Evolutionary conservation across 352 stramenopile species (phyloP).

Genomic region (Phytophthora multivora): DNA sequence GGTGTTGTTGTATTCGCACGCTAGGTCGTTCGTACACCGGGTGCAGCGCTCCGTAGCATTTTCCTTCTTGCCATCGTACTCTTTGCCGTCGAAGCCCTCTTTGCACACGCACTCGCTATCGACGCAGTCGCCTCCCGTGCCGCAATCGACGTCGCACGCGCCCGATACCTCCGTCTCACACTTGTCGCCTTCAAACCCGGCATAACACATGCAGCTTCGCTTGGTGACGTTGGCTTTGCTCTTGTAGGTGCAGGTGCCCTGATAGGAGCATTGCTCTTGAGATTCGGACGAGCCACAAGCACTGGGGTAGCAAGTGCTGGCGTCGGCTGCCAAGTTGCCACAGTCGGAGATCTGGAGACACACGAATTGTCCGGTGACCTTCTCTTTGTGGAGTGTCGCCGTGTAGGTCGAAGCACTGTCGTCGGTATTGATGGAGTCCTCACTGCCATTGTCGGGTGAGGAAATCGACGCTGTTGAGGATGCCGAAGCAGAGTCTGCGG

Average conservation of each 20-base stretch:
- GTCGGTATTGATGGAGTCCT: conserved; percentile 16
- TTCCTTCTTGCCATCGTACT: conserved; percentile 38
- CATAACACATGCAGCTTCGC: conserved; percentile 51
- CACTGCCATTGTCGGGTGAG: conserved; percentile 8
- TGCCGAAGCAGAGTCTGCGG: not conserved
- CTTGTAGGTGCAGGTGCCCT: conserved; percentile 71
- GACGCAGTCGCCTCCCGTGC: conserved; percentile 48
- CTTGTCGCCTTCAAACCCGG: conserved; percentile 40
- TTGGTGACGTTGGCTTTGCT: conserved; percentile 51
- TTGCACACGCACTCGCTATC: conserved; percentile 47
- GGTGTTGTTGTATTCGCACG: conserved; percentile 47
- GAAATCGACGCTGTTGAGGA: not conserved
- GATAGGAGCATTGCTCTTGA: conserved; percentile 52
- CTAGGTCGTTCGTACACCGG: conserved; percentile 46
- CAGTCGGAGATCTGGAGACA: conserved; percentile 52
- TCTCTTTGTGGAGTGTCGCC: conserved; percentile 51
- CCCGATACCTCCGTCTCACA: conserved; percentile 38
- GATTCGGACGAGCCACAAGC: conserved; percentile 39
- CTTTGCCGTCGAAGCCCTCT: conserved; percentile 44
- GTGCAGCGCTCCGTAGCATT: conserved; percentile 43
- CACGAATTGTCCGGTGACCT: conserved; percentile 52
- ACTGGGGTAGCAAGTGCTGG: conserved; percentile 30
- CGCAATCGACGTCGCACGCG: conserved; percentile 52
- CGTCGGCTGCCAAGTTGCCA: conserved; percentile 45
- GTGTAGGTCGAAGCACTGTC: conserved; percentile 41